Percentiles rank a stretch among this genome's conserved stretches.
These are phyloP conservation scores for Fusarium brevicatenulatum DNA, from an alignment of 2,329 filamentous ascomycete genomes.

Conservation along the genomic window DNA sequence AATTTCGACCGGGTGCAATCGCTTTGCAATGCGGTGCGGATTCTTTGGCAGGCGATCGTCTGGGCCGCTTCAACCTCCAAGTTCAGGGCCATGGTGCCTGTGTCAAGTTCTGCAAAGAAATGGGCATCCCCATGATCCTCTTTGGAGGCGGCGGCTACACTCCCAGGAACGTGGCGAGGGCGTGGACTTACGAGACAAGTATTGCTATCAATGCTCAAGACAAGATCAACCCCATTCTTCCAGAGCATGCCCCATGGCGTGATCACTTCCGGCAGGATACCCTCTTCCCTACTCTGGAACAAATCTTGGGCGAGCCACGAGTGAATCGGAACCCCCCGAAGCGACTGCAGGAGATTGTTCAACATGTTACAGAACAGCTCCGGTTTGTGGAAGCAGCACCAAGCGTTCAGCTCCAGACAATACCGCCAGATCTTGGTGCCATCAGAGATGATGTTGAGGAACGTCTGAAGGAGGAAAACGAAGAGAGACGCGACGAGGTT, in stretches of 20 bases:
- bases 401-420: conserved; percentile 83
- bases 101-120: conserved; percentile 86
- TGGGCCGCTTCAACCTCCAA: conserved; percentile 96
- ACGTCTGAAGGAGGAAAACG: conserved; percentile 70
- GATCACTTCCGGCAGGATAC: conserved; percentile 89
- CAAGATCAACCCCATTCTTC: conserved; percentile 77
- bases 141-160: conserved; percentile 97
- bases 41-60: conserved; percentile 89
- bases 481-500: conserved; percentile 65
- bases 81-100: conserved; percentile 94
- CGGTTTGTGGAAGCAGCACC: conserved; percentile 86
- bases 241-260: conserved; percentile 83
- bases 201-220: conserved; percentile 82
- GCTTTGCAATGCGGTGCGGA: conserved; percentile 96
- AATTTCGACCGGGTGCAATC: conserved; percentile 89
- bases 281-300: conserved; percentile 86
- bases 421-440: conserved; percentile 79
- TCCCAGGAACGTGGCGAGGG: conserved; percentile 92
- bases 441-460: conserved; percentile 76
- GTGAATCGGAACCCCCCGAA: conserved; percentile 84
- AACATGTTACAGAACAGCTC: conserved; percentile 85
- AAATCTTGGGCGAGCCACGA: conserved; percentile 72
- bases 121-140: conserved; percentile 83
- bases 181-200: conserved; percentile 96
- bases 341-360: conserved; percentile 78